These are phyloP conservation scores for Vaccinium myrtillus DNA, from an alignment of 148 eudicot species.

Conservation along the genomic window DNA sequence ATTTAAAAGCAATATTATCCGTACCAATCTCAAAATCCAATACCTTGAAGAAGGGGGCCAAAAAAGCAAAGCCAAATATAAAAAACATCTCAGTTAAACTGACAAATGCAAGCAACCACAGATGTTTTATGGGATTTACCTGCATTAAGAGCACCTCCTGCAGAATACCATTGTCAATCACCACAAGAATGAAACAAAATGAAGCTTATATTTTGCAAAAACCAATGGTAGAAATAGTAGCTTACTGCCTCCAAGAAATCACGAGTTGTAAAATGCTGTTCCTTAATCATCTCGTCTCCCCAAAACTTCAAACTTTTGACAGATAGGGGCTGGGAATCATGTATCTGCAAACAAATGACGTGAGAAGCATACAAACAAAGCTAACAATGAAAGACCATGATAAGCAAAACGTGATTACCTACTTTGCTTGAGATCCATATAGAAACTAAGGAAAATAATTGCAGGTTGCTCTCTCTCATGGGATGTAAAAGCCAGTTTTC, in stretches of 20 bases:
- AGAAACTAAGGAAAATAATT: slow-evolving; percentile 72
- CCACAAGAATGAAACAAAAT: background rate
- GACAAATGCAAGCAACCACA: background rate
- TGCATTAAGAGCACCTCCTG: slow-evolving; percentile 66
- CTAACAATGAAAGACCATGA: background rate
- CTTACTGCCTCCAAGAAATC: slow-evolving; percentile 70
- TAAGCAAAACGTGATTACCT: background rate
- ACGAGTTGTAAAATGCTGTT: slow-evolving; percentile 64
- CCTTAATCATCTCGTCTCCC: slow-evolving; percentile 55
- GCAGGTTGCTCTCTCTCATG: slow-evolving; percentile 57
- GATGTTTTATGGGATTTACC: slow-evolving; percentile 20
- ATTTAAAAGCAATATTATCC: slow-evolving; percentile 38
- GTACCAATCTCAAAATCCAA: slow-evolving; percentile 67
- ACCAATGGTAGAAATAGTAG: background rate
- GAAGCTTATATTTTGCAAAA: background rate
- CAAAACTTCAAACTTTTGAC: slow-evolving; percentile 54
- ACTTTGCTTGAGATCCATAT: slow-evolving; percentile 87
- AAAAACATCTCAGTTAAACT: background rate
- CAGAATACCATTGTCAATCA: slow-evolving; percentile 20
- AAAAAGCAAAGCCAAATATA: background rate
- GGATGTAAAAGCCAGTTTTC: slow-evolving; percentile 65
- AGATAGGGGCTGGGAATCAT: slow-evolving; percentile 54
- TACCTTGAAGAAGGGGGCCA: slow-evolving; percentile 25
- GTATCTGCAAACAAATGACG: slow-evolving; percentile 35
- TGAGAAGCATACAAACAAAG: background rate